Percentiles rank a stretch among this genome's conserved stretches.
phyloP scores from a whole-genome alignment of 148 eudicot genomes.

The Rhododendron simsii region DNA sequence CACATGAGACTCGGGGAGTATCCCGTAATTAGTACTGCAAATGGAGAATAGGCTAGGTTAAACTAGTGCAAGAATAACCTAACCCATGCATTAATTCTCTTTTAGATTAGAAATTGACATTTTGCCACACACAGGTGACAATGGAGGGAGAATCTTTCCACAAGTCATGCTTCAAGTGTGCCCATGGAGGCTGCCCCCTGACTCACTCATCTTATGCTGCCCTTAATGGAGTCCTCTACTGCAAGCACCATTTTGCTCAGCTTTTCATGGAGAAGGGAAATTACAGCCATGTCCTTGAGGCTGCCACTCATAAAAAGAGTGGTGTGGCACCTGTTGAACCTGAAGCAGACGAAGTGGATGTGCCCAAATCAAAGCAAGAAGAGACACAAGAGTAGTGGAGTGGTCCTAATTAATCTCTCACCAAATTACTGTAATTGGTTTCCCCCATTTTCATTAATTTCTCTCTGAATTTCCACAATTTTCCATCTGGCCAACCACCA shows the following conservation, averaged over 20 bases:
- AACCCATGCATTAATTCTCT: no score
- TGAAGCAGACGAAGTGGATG: slow-evolving; percentile 3
- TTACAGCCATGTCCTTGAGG: slow-evolving; percentile 64
- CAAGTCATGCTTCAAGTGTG: slow-evolving; percentile 90
- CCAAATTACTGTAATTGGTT: not conserved
- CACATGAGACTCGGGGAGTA: not conserved
- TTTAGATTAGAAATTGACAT: not conserved
- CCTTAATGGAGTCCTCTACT: slow-evolving; percentile 81
- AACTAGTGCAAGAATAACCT: no score
- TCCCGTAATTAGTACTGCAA: not conserved
- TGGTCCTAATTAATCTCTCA: not conserved
- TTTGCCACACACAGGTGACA: slow-evolving; percentile 45
- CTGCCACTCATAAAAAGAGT: slow-evolving; percentile 52
- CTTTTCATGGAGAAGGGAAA: slow-evolving; percentile 93
- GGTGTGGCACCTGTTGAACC: slow-evolving; percentile 12
- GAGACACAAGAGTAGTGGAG: not conserved
- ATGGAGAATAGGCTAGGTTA: not conserved
- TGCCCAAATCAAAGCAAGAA: not conserved
- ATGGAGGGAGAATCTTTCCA: slow-evolving; percentile 95
- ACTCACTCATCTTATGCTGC: slow-evolving; percentile 94
- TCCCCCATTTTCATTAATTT: not conserved
- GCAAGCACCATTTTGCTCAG: slow-evolving; percentile 85
- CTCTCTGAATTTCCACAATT: not conserved
- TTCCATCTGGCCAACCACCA: not conserved
- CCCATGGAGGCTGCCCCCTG: slow-evolving; percentile 81